Evolutionary conservation across 768 basidiomycete genomes (phyloP), one percentile per base, ranked within the genome.

Genomic region (Hemileccinum impolitum): DNA sequence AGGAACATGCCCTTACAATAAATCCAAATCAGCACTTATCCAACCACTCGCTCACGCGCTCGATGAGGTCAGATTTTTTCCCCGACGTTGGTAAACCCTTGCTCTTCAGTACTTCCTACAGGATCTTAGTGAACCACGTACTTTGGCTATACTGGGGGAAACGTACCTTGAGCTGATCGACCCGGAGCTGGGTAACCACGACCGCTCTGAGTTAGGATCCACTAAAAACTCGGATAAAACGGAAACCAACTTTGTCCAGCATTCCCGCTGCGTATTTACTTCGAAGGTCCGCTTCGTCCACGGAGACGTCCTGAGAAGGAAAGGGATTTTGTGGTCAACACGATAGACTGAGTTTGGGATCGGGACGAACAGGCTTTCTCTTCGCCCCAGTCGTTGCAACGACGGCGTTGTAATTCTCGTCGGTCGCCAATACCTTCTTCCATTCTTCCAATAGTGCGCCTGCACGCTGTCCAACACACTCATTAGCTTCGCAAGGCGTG

Each of bases 141-240:
- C 18, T 11, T 32, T 3, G 0, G 12, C 5, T 18, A 49, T 35
- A 30, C 31, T 19, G 12, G 17, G 39, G 38, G 54, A 37, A 48
- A 52, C 74, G 49, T 53, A 86, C 87, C 78, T 87, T 90, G 41
- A 92, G 73, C 59, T 89, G 85, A 66, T 87, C 85, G 53, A 89
- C 84, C 15, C 80, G 81, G 54, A 90, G 73, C 89, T 91, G 60
- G 47, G 50, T 19, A 28, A 47, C 49, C 7, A 54, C 50, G 14
- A 30, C 28, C n/a, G 9, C 18, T 44, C 35, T 15, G 17, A 8
- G 39, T 56, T n/a, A 61, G 45, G 53, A 39, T 39, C 12, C 15
- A 30, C 12, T 7, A 46, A 49, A n/a, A 48, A 25, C 36, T 13
- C 4, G 39, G 34, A 32, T 26, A 9, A 45, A 10, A 13, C n/a